Conservation (phyloP, 495 filamentous ascomycete species). For the Physcia stellaris region DNA sequence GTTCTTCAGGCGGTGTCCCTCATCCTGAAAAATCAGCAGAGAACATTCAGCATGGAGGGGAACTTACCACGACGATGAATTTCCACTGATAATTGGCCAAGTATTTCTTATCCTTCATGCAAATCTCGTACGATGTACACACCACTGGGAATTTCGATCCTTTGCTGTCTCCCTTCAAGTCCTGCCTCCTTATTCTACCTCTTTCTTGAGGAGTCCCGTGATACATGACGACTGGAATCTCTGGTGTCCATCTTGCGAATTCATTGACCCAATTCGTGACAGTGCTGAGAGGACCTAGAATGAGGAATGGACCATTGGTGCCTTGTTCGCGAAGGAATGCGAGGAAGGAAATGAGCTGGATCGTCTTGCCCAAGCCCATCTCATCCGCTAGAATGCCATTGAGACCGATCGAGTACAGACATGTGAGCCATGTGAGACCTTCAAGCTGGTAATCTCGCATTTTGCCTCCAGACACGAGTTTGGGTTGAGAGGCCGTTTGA, state of each 20-base stretch:
- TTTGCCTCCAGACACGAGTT: conserved; percentile 67
- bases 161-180: conserved; percentile 39
- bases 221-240: conserved; percentile 76
- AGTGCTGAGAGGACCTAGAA: conserved; percentile 81
- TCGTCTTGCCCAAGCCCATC: conserved; percentile 93
- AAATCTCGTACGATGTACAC: conserved; percentile 90
- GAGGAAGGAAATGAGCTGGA: conserved; percentile 85
- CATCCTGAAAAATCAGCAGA: conserved; percentile 42
- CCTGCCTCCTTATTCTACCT: conserved; percentile 49
- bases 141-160: conserved; percentile 71
- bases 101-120: conserved; percentile 73
- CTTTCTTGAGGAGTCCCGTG: conserved; percentile 70
- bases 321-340: conserved; percentile 80
- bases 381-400: conserved; percentile 94
- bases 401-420: conserved; percentile 80
- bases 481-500: conserved; percentile 44
- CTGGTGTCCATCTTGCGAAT: conserved; percentile 77
- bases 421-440: conserved; percentile 81
- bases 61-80: conserved; percentile 81
- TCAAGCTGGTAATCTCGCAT: conserved; percentile 95
- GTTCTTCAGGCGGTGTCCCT: conserved; percentile 96
- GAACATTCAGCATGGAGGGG: not conserved
- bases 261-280: conserved; percentile 96
- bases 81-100: conserved; percentile 80
- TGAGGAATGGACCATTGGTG: conserved; percentile 75